Evolutionary conservation across 2,329 filamentous ascomycete genomes (phyloP), one percentile per base, ranked within the genome.

Genomic region (Arthrobotrys conoides): DNA sequence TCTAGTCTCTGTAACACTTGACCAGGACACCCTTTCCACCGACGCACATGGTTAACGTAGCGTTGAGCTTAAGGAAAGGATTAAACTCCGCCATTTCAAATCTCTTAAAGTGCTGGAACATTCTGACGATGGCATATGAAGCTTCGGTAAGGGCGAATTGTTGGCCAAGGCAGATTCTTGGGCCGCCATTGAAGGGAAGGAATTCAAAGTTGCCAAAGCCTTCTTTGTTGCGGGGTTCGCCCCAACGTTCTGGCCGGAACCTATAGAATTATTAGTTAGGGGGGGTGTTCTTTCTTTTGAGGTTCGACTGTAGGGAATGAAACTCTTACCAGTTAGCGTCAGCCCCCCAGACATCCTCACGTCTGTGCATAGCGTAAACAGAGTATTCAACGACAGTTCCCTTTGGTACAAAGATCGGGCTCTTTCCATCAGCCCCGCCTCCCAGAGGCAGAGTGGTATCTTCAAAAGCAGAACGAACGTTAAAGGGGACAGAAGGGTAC

Each of bases 401-500:
- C 33, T 83, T 82, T n/a, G 73, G 82, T 0, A 84, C 5, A 5
- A 83, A 78, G 3, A 83, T 64, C 5, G 83, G 83, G 2, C 77
- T 80, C 12, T 66, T 61, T 41, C 83, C 82, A 36, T 83, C 82
- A 1, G 81, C 73, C 1, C 83, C 83, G 18, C 83, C 83, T 38
- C 83, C 83, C 1, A 71, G 67, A 1, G 83, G 83, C 2, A 84
- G 81, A 2, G 81, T 61, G 2, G 83, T 84, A 49, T 89, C 87
- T 38, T 83, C 83, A 9, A 84, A 83, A 1, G 88, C 87, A 24
- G 83, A 81, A 71, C 89, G 86, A n/a, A 84, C 84, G 82, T 90
- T 90, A 36, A 85, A 81, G 3, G 88, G 88, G 10, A 90, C 87
- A n/a, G 87, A 84, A 5, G 88, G 88, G 80, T 88, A 86, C 2